These are phyloP conservation scores for Pseudozyma hubeiensis DNA, from an alignment of 1,284 basidiomycete genomes.

Conservation along the genomic window DNA sequence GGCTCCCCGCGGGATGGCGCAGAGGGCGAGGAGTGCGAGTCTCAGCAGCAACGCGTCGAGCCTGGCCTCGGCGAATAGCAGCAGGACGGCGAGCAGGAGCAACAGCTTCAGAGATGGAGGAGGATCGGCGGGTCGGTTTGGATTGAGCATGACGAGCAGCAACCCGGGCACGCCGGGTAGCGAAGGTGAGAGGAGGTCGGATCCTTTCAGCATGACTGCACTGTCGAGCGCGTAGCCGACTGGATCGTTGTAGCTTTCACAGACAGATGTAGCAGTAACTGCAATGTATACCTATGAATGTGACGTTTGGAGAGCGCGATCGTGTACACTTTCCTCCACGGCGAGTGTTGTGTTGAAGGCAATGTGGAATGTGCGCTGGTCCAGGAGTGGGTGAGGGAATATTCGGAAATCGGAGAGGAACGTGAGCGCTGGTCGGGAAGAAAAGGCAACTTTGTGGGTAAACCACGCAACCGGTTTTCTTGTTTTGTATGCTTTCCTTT, in stretches of 20 bases:
- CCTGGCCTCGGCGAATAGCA: constrained; percentile 10
- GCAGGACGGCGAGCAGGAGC: constrained; percentile 19
- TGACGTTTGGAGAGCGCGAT: too few species aligned
- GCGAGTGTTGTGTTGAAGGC: too few species aligned
- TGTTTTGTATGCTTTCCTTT: too few species aligned
- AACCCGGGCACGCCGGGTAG: not conserved
- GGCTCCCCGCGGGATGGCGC: constrained; percentile 46
- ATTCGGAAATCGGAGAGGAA: too few species aligned
- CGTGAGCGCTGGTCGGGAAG: too few species aligned
- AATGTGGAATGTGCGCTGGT: too few species aligned
- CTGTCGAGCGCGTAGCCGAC: not conserved
- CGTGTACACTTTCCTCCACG: too few species aligned
- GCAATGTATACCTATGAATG: too few species aligned
- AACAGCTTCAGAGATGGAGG: constrained; percentile 16
- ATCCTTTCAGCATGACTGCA: constrained; percentile 6
- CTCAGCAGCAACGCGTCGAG: constrained; percentile 31
- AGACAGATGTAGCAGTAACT: not conserved
- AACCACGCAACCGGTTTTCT: too few species aligned
- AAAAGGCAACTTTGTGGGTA: too few species aligned
- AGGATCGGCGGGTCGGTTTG: constrained; percentile 1
- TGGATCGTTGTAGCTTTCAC: too few species aligned
- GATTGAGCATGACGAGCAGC: constrained; percentile 27
- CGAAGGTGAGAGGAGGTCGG: not conserved
- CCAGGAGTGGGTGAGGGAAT: too few species aligned
- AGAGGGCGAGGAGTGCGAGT: constrained; percentile 42